Evolutionary conservation across 495 filamentous ascomycete species (phyloP), one percentile per base, ranked within the genome.

Genomic region (Trichoderma reesei): DNA sequence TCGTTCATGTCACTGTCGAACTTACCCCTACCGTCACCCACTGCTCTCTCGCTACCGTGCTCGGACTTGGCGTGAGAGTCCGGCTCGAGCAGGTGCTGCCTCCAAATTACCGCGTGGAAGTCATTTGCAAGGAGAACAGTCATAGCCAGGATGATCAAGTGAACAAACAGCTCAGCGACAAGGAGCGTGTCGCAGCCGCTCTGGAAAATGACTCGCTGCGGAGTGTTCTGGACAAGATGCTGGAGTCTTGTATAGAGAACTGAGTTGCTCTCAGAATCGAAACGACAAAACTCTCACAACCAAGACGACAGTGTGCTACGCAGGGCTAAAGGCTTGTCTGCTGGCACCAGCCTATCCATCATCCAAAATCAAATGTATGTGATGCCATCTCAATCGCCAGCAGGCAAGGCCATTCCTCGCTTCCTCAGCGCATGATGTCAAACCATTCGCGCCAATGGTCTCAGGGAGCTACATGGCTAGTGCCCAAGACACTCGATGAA

Each of bases 21-120:
- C 87, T 98, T 62, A 98, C 94, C 3, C 94, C 94, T n/a, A 98
- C 95, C 18, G 91, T 98, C 70, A 96, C 92, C 20, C 95, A 98
- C 70, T 98, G 94, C 78, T 93, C 90, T 41, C 83, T 98, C 14
- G 95, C 94, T 10, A 98, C 95, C 1, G 91, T 98, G 61, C 98
- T 98, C 73, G 94, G 95, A 3, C 83, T 98, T 7, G 93, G 94
- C 16, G 90, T 98, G 14, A 83, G 94, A 18, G 92, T 96, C 59
- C 83, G 95, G 38, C 80, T 98, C 34, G 91, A 97, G 72, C 89
- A 96, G 72, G 86, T 88, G 9, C 80, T 98, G 51, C 95, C 94
- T 1, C 89, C 94, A n/a, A 86, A 92, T 63, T 98, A 92, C 72
- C 85, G 94, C 20, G 81, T 98, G 10, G 92, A 98, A 75, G 90